These are phyloP conservation scores for Cladosporium sp. DNA, from an alignment of 2,329 filamentous ascomycete genomes.

Conservation along the genomic window DNA sequence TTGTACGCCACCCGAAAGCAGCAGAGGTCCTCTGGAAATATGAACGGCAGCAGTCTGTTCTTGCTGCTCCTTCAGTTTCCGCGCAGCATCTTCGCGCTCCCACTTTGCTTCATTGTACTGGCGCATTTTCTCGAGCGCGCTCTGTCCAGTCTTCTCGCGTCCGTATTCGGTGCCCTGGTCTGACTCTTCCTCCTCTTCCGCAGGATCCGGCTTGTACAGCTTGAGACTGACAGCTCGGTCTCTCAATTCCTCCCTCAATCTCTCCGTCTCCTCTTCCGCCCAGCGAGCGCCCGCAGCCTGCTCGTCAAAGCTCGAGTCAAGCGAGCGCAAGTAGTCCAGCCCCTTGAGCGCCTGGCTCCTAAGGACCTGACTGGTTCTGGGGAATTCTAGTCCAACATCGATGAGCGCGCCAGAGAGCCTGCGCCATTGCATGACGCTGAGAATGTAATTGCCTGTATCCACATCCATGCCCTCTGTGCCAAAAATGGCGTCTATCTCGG, in stretches of 20 bases:
- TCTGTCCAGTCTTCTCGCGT: slow-evolving; percentile 33
- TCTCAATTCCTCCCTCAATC: slow-evolving; percentile 34
- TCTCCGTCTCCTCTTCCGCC: slow-evolving; percentile 39
- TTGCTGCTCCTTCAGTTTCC: slow-evolving; percentile 25
- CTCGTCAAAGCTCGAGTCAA: slow-evolving; percentile 40
- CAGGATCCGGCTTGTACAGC: slow-evolving; percentile 34
- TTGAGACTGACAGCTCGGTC: slow-evolving; percentile 38
- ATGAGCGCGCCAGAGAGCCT: slow-evolving; percentile 42
- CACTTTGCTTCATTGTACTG: slow-evolving; percentile 35
- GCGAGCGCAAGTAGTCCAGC: slow-evolving; percentile 37
- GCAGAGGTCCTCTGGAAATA: slow-evolving; percentile 34
- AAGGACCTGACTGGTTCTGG: slow-evolving; percentile 30
- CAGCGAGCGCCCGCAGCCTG: slow-evolving; percentile 36
- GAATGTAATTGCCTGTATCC: slow-evolving; percentile 40
- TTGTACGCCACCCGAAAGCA: slow-evolving; percentile 36
- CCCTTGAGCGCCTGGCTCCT: slow-evolving; percentile 35
- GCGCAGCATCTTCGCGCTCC: slow-evolving; percentile 32
- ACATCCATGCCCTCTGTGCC: slow-evolving; percentile 32
- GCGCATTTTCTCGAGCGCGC: slow-evolving; percentile 33
- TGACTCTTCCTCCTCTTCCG: slow-evolving; percentile 27
- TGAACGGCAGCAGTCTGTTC: slow-evolving; percentile 29
- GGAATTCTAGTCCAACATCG: slow-evolving; percentile 39
- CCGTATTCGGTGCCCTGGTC: slow-evolving; percentile 33
- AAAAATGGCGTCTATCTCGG: slow-evolving; percentile 38
- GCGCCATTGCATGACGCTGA: slow-evolving; percentile 42